Percentiles rank a stretch among this genome's conserved stretches.
Conservation (phyloP, 1,284 basidiomycete species). For the Pyrrhoderma noxium region DNA sequence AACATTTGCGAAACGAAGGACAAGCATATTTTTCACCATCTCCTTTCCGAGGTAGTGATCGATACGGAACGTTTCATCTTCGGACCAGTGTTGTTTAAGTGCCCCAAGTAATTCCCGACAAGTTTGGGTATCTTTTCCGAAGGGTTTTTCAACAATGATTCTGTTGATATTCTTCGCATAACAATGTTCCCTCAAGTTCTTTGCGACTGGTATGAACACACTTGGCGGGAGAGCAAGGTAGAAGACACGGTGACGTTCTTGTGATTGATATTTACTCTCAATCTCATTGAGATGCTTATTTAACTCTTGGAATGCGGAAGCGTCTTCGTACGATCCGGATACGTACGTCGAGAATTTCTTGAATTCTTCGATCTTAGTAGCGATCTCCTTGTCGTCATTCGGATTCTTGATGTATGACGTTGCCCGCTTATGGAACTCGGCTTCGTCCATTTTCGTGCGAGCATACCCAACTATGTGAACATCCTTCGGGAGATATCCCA, state of each 20-base stretch:
- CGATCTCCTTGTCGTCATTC: constrained; percentile 50
- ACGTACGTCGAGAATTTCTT: constrained; percentile 75
- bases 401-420: constrained; percentile 80
- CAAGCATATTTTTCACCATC: constrained; percentile 97
- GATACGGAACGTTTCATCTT: constrained; percentile 96
- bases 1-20: constrained; percentile 89
- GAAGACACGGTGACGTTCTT: constrained; percentile 74
- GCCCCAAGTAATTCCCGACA: constrained; percentile 71
- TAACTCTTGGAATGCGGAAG: constrained; percentile 69
- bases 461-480: constrained; percentile 92
- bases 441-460: constrained; percentile 86
- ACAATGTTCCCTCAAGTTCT: constrained; percentile 75
- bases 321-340: constrained; percentile 82
- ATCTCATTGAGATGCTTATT: constrained; percentile 71
- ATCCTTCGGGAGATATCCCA: constrained; percentile 74
- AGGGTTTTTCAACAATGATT: constrained; percentile 95
- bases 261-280: constrained; percentile 61
- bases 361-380: constrained; percentile 72
- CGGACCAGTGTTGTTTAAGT: constrained; percentile 83
- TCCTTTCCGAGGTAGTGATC: constrained; percentile 98
- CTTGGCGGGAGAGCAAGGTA: constrained; percentile 93
- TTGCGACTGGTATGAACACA: constrained; percentile 85
- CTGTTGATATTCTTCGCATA: constrained; percentile 78
- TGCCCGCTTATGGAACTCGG: constrained; percentile 79
- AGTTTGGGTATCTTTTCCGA: constrained; percentile 90